These are phyloP conservation scores for Dissophora ornata DNA, from an alignment of 192 early-diverging fungal species.

Conservation along the genomic window DNA sequence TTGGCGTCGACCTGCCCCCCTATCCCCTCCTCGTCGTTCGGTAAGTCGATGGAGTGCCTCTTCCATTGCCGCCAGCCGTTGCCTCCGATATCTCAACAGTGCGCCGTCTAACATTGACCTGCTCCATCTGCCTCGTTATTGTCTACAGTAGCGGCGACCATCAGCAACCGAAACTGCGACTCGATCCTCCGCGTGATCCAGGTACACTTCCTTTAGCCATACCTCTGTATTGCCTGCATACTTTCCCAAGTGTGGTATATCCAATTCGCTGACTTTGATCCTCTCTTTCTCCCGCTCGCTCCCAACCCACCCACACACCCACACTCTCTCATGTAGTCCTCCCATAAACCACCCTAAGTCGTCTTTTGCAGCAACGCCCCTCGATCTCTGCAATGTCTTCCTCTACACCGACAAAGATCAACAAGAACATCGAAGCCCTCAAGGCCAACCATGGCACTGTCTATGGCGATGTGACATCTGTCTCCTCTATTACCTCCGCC, in stretches of 20 bases:
- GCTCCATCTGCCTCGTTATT: too few relatives aligned
- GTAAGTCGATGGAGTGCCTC: too few relatives aligned
- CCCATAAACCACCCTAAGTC: slow-evolving; percentile 37
- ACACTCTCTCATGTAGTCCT: slow-evolving; percentile 6
- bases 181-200: slow-evolving; percentile 11
- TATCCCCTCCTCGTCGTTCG: slow-evolving; percentile 17
- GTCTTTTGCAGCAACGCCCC: too few relatives aligned
- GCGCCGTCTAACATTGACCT: too few relatives aligned
- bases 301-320: too few relatives aligned
- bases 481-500: too few relatives aligned
- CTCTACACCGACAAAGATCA: neutral
- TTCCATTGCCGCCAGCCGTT: too few relatives aligned
- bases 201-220: neutral
- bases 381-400: neutral
- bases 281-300: neutral
- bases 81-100: too few relatives aligned
- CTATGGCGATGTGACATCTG: slow-evolving; percentile 8
- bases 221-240: too few relatives aligned
- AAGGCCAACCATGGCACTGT: slow-evolving; percentile 29
- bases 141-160: slow-evolving; percentile 30
- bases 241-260: too few relatives aligned
- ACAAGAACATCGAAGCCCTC: slow-evolving; percentile 20
- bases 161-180: slow-evolving; percentile 9
- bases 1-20: slow-evolving; percentile 46
- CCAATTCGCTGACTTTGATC: too few relatives aligned